These are phyloP conservation scores for Grosmannia serpens DNA, from an alignment of 2,329 filamentous ascomycete genomes.

Conservation along the genomic window DNA sequence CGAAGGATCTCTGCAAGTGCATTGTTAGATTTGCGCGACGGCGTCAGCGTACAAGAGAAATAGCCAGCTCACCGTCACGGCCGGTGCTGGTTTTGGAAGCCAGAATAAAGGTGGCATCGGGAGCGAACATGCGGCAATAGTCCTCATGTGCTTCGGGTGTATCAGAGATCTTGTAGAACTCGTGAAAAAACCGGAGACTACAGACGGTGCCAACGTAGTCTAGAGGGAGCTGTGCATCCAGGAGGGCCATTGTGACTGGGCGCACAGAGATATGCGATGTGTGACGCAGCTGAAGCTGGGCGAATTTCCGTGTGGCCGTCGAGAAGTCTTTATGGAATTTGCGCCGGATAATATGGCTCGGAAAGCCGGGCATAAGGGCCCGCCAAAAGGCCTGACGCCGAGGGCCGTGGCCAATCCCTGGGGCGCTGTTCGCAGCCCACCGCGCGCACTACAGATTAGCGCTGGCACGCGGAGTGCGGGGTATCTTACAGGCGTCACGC, in stretches of 20 bases:
- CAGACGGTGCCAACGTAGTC: constrained; percentile 12
- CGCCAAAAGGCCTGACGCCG: background rate
- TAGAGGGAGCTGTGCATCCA: background rate
- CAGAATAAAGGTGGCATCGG: constrained; percentile 20
- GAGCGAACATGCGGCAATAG: constrained; percentile 18
- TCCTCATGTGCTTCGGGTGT: constrained; percentile 17
- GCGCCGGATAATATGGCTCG: too few relatives aligned
- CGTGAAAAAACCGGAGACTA: constrained; percentile 17
- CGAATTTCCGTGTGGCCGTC: background rate
- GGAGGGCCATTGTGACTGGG: background rate
- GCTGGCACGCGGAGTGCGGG: background rate
- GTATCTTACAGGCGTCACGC: background rate
- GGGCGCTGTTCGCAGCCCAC: background rate
- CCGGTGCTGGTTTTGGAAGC: constrained; percentile 17
- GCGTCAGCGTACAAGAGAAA: too few relatives aligned
- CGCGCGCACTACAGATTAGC: background rate
- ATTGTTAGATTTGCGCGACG: background rate
- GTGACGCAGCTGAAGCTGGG: background rate
- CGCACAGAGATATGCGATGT: background rate
- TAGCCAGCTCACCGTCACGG: constrained; percentile 11
- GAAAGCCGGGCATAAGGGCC: background rate
- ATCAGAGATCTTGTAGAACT: constrained; percentile 21
- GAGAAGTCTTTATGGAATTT: too few relatives aligned
- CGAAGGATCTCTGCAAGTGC: constrained; percentile 17
- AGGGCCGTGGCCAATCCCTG: too few relatives aligned